Evolutionary conservation across 257 asterid species (phyloP).

Genomic region (Solanum habrochaites): DNA sequence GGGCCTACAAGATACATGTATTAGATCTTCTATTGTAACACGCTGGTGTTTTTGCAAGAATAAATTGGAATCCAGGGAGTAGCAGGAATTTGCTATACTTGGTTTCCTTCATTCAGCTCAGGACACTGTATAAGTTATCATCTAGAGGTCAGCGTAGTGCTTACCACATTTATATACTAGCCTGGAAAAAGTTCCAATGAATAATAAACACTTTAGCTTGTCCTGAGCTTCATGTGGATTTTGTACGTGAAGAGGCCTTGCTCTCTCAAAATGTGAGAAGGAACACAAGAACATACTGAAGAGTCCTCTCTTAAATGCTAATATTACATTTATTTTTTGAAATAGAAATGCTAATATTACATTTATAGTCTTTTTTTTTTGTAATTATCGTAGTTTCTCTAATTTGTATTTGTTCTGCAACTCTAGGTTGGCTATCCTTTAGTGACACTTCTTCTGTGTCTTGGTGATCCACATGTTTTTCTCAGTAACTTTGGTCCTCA

Average conservation of each 20-base stretch:
- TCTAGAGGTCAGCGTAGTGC: background rate
- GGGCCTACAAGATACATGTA: background rate
- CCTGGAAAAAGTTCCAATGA: background rate
- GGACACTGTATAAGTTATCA: background rate
- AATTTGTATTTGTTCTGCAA: background rate
- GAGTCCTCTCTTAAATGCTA: background rate
- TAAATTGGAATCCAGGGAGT: background rate
- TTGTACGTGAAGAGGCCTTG: background rate
- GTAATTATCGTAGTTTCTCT: background rate
- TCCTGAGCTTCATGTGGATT: background rate
- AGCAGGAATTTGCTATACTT: background rate
- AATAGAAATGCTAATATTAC: background rate
- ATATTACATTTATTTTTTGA: background rate
- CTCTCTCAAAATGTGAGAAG: background rate
- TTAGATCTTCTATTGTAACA: background rate
- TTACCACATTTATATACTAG: background rate
- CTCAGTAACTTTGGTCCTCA: conserved; percentile 83
- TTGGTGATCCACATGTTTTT: conserved; percentile 88
- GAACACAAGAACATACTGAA: background rate
- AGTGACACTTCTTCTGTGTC: conserved; percentile 97
- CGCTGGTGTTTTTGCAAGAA: background rate
- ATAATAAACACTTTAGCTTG: background rate
- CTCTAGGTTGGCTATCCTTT: conserved; percentile 89
- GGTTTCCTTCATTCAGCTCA: background rate
- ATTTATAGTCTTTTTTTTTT: background rate